Conservation (phyloP, 2,329 filamentous ascomycete species). For the Chrysosporium queenslandicum region DNA sequence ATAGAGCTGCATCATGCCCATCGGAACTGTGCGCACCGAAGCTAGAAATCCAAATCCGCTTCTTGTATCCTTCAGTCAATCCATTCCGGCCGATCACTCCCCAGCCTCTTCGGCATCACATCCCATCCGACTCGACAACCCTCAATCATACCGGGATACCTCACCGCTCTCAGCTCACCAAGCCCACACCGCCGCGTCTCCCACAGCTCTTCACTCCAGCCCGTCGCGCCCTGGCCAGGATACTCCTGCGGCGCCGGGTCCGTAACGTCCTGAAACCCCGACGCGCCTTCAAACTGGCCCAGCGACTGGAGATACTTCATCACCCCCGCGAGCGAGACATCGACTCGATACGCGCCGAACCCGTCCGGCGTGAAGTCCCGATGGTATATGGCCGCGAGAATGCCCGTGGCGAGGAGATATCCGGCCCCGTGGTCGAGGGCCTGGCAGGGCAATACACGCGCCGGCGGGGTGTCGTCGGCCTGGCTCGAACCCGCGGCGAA, state of each 20-base stretch:
- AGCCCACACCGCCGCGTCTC: slow-evolving; percentile 40
- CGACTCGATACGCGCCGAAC: slow-evolving; percentile 44
- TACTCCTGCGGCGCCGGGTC: slow-evolving; percentile 27
- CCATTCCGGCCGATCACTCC: slow-evolving; percentile 31
- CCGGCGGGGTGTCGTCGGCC: slow-evolving; percentile 17
- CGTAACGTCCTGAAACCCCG: slow-evolving; percentile 37
- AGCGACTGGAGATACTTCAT: slow-evolving; percentile 49
- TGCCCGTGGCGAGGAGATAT: slow-evolving; percentile 46
- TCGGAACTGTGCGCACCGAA: too few relatives aligned
- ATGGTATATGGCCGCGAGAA: slow-evolving; percentile 44
- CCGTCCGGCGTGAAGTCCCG: slow-evolving; percentile 27
- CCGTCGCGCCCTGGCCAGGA: slow-evolving; percentile 5
- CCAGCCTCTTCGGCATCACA: slow-evolving; percentile 43
- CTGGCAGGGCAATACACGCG: slow-evolving; percentile 43
- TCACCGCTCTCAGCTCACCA: slow-evolving; percentile 41
- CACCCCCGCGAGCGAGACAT: slow-evolving; percentile 47
- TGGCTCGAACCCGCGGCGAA: slow-evolving; percentile 26
- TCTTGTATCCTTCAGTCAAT: not conserved
- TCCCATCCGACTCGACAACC: slow-evolving; percentile 42
- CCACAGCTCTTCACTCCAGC: slow-evolving; percentile 24
- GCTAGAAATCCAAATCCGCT: too few relatives aligned
- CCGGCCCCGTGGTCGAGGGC: slow-evolving; percentile 49
- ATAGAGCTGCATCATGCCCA: too few relatives aligned
- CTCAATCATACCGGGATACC: slow-evolving; percentile 41
- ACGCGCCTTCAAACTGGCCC: slow-evolving; percentile 40